Evolutionary conservation across 2,329 filamentous ascomycete genomes (phyloP).

Genomic region (Hirsutella thompsonii): DNA sequence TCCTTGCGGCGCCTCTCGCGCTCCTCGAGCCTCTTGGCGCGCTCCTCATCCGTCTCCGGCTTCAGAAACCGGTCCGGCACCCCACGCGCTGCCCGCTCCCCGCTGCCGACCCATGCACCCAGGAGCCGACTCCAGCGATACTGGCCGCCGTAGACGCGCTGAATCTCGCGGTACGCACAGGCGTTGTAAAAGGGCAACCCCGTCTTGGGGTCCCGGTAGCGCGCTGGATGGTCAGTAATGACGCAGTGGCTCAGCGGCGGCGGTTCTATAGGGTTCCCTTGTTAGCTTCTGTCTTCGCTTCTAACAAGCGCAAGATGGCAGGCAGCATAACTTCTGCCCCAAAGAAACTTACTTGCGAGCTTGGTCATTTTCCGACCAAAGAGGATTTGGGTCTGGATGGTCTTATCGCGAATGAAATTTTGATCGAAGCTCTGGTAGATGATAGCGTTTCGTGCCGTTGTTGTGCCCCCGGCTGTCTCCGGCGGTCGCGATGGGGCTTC

Average conservation of each 20-base stretch:
- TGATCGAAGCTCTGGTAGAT: conserved; percentile 49
- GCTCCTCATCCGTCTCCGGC: conserved; percentile 16
- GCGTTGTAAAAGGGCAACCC: conserved; percentile 70
- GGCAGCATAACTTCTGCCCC: background rate
- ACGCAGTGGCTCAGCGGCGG: conserved; percentile 50
- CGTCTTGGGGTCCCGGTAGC: conserved; percentile 75
- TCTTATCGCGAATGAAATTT: conserved; percentile 40
- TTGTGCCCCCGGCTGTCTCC: conserved; percentile 12
- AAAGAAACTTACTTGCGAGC: conserved; percentile 32
- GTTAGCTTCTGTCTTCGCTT: background rate
- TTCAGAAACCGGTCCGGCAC: conserved; percentile 66
- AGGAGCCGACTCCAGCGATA: conserved; percentile 74
- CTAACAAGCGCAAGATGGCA: background rate
- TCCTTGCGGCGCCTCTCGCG: no score
- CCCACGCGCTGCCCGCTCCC: conserved; percentile 51
- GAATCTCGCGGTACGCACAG: conserved; percentile 71
- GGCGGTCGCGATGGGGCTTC: conserved; percentile 7
- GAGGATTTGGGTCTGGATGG: conserved; percentile 43
- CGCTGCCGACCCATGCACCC: conserved; percentile 70
- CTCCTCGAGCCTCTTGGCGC: conserved; percentile 7
- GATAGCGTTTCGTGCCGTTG: conserved; percentile 43
- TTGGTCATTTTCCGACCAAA: conserved; percentile 47
- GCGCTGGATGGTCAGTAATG: conserved; percentile 70
- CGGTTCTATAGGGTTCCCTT: conserved; percentile 28
- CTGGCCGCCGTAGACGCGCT: conserved; percentile 57